These are phyloP conservation scores for Amaranthus hypochondriacus DNA, from an alignment of 148 eudicot genomes.

Conservation along the genomic window DNA sequence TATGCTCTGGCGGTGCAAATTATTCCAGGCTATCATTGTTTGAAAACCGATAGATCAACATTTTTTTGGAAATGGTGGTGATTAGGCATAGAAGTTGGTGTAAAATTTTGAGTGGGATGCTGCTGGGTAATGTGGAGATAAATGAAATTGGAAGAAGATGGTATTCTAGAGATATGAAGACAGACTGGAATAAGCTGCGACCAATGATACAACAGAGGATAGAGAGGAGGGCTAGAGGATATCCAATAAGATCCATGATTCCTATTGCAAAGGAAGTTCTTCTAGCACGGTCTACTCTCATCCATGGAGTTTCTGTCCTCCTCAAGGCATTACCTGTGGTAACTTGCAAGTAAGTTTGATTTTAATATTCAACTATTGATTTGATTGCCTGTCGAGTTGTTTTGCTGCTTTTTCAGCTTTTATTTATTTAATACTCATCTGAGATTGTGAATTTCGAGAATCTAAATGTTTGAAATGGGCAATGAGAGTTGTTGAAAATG, in stretches of 20 bases:
- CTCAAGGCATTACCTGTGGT: conserved; percentile 50
- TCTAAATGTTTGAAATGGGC: neutral
- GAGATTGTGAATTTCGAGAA: neutral
- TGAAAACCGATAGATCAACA: too few species aligned
- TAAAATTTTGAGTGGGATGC: conserved; percentile 4
- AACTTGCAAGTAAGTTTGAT: conserved; percentile 61
- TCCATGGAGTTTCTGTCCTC: conserved; percentile 65
- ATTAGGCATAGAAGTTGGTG: conserved; percentile 9
- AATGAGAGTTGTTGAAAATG: neutral
- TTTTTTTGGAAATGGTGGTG: conserved; percentile 8
- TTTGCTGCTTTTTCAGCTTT: neutral
- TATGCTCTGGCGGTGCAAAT: too few species aligned
- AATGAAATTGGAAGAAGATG: conserved; percentile 17
- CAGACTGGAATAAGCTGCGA: conserved; percentile 57
- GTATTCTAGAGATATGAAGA: conserved; percentile 21
- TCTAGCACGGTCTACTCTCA: conserved; percentile 40
- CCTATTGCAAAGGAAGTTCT: conserved; percentile 74
- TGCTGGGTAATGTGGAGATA: neutral
- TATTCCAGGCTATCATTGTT: too few species aligned
- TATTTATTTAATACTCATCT: neutral
- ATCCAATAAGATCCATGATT: conserved; percentile 58
- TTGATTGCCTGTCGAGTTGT: neutral
- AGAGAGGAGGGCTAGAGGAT: conserved; percentile 45
- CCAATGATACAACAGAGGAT: conserved; percentile 84
- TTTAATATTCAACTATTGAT: neutral